Conservation (phyloP, 345 rosid species). For the Salix viminalis region DNA sequence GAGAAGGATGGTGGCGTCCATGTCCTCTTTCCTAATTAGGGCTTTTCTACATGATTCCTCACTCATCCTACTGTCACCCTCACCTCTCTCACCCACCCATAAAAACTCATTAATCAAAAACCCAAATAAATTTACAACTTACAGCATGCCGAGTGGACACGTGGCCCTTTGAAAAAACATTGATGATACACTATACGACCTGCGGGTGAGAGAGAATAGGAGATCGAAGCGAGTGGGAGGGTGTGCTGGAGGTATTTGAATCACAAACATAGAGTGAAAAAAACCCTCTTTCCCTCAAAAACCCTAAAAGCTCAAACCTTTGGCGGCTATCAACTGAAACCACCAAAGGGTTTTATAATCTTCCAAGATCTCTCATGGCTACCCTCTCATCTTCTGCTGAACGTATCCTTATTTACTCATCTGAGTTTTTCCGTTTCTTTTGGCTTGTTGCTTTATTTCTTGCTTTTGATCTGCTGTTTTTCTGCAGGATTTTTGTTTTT, state of each 20-base stretch:
- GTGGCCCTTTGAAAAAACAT: not conserved
- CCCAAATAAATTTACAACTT: not conserved
- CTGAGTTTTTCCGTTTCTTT: not conserved
- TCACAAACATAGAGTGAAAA: conserved; percentile 34
- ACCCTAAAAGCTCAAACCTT: conserved; percentile 36
- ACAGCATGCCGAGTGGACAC: not conserved
- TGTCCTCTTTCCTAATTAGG: not conserved
- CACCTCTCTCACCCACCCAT: not conserved
- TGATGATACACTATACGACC: not conserved
- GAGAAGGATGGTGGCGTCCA: not conserved
- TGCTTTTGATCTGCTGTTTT: not conserved
- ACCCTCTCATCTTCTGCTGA: not conserved
- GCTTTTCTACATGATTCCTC: not conserved
- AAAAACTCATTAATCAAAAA: not conserved
- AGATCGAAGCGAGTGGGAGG: conserved; percentile 1
- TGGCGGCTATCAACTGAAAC: conserved; percentile 20
- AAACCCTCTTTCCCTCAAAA: conserved; percentile 39
- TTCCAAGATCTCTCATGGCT: not conserved
- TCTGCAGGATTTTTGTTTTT: not conserved
- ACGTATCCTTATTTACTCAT: not conserved
- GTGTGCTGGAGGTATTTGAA: conserved; percentile 54
- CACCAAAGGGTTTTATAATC: not conserved
- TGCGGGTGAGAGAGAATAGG: not conserved
- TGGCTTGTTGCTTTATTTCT: not conserved
- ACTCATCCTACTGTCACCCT: not conserved